Evolutionary conservation across 208 protist species (phyloP).

Genomic region (Crithidia fasciculata): DNA sequence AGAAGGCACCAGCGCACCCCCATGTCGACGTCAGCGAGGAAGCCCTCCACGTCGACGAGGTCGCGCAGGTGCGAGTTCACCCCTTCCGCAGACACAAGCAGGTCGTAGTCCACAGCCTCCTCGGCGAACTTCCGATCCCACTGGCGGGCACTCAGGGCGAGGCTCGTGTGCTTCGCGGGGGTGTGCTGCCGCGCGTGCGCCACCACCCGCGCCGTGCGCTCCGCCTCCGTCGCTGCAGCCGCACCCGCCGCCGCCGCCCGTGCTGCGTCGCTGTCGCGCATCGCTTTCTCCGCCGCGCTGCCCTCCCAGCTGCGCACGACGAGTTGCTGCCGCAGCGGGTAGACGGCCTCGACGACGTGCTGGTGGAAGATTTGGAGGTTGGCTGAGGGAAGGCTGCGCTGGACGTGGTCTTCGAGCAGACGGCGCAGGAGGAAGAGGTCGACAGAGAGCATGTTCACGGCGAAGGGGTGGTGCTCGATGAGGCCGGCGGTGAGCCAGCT

Average conservation of each 20-base stretch:
- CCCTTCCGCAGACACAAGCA: slow-evolving; percentile 84
- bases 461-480: slow-evolving; percentile 84
- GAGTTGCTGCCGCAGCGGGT: slow-evolving; percentile 78
- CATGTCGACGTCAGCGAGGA: slow-evolving; percentile 77
- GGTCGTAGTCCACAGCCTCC: slow-evolving; percentile 83
- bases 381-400: slow-evolving; percentile 39
- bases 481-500: slow-evolving; percentile 80
- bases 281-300: slow-evolving; percentile 36
- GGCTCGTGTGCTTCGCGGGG: slow-evolving; percentile 57
- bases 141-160: slow-evolving; percentile 71
- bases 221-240: not conserved
- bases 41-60: slow-evolving; percentile 87
- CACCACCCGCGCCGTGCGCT: slow-evolving; percentile 17
- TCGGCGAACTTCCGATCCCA: slow-evolving; percentile 75
- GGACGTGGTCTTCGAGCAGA: slow-evolving; percentile 64
- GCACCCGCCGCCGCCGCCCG: not conserved
- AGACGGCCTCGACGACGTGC: slow-evolving; percentile 83
- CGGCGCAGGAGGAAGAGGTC: slow-evolving; percentile 69
- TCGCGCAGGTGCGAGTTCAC: slow-evolving; percentile 80
- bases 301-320: slow-evolving; percentile 61
- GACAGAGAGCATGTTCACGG: slow-evolving; percentile 82
- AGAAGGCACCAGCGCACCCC: slow-evolving; percentile 81
- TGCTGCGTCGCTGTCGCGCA: not conserved
- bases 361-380: slow-evolving; percentile 82
- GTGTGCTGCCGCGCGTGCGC: slow-evolving; percentile 14